Evolutionary conservation across 2,329 filamentous ascomycete genomes (phyloP), one percentile per base, ranked within the genome.

Genomic region (Ophiostoma montium): DNA sequence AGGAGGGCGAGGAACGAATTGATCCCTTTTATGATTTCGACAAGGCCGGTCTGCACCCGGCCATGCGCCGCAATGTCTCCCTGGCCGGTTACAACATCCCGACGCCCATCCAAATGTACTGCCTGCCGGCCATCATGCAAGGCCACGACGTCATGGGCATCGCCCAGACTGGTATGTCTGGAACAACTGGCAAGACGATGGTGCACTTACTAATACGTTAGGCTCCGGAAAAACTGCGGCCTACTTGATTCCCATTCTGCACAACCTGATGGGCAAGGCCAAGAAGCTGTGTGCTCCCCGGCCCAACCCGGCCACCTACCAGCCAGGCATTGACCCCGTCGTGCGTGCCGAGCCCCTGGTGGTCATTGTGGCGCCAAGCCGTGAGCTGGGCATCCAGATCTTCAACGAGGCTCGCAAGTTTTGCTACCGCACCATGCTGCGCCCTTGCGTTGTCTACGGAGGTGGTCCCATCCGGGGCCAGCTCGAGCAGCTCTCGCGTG

Each of bases 141-240:
- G 84, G 84, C 1, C 71, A 84, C 56, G 92, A 98, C 64, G 70
- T 96, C 30, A 86, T 96, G 56, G 89, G 82, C 3, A 79, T 92
- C 58, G 88, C 92, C 9, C 90, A 96, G 66, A 98, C 92, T 44
- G 90, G 90, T 94, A 70, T 64, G 76, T 67, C 15, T 30, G 13
- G 2, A 10, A 42, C 49, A 33, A 16, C 13, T 16, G 8, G 15
- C 18, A 18, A 3, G 10, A 21, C 15, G n/a, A n/a, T n/a, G n/a
- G n/a, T 11, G 3, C n/a, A 2, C 11, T 13, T 32, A 7, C 31
- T 45, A 12, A 46, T 35, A 15, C 1, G 16, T 3, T 13, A 95
- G 90, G 92, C 18, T 96, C 90, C 23, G 92, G 92, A 47, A 98
- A 98, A 71, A 98, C 92, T 0, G 90, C 85, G 0, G 89, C 92